These are phyloP conservation scores for Wickerhamiella sorbophila DNA, from an alignment of 805 yeast genomes.

Conservation along the genomic window DNA sequence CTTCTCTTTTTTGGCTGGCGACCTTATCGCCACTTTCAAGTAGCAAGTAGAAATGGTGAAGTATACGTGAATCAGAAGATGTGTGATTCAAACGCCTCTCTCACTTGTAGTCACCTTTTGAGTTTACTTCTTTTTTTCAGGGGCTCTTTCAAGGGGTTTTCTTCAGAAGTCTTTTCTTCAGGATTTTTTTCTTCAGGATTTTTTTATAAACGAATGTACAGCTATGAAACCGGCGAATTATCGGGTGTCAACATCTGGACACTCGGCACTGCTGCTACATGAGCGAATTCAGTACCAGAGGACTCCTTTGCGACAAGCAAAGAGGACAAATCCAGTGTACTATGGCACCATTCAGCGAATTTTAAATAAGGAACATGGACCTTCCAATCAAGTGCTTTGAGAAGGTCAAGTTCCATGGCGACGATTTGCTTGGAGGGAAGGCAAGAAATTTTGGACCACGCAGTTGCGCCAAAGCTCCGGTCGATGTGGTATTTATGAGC, in stretches of 20 bases:
- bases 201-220: too few relatives aligned
- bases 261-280: too few relatives aligned
- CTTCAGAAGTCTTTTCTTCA: too few relatives aligned
- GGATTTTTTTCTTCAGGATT: too few relatives aligned
- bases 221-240: neutral
- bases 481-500: slow-evolving; percentile 66
- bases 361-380: slow-evolving; percentile 34
- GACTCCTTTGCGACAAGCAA: neutral
- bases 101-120: too few relatives aligned
- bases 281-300: neutral
- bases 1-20: too few relatives aligned
- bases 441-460: slow-evolving; percentile 69
- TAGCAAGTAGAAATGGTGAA: too few relatives aligned
- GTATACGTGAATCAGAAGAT: too few relatives aligned
- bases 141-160: too few relatives aligned
- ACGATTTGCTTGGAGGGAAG: slow-evolving; percentile 37
- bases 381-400: slow-evolving; percentile 42
- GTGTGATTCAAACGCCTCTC: too few relatives aligned
- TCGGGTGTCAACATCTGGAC: neutral
- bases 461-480: slow-evolving; percentile 47
- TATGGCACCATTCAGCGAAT: slow-evolving; percentile 9
- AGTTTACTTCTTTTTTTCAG: too few relatives aligned
- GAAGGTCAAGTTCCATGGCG: slow-evolving; percentile 38
- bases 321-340: neutral
- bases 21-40: too few relatives aligned